Conservation (phyloP, 1,284 basidiomycete genomes). For the Cryptococcus hybrid region DNA sequence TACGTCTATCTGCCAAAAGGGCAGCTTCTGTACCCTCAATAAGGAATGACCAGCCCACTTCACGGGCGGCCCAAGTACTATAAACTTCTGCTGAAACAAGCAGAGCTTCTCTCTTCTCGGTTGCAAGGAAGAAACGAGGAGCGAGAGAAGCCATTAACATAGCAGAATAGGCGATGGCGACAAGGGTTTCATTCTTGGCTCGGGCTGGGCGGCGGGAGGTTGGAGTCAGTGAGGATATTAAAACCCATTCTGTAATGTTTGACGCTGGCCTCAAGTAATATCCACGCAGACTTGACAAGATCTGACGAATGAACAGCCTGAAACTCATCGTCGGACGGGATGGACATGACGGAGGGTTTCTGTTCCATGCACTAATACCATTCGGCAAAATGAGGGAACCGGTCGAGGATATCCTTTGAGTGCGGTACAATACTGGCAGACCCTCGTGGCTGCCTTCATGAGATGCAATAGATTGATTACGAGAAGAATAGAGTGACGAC, state of each 20-base stretch:
- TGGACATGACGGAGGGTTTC: conserved; percentile 39
- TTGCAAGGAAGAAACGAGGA: conserved; percentile 30
- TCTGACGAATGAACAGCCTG: conserved; percentile 29
- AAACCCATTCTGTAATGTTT: conserved; percentile 47
- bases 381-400: conserved; percentile 27
- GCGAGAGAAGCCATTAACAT: conserved; percentile 42
- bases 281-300: conserved; percentile 40
- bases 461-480: too few species aligned
- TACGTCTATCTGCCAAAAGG: conserved; percentile 31
- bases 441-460: too few species aligned
- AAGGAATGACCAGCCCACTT: conserved; percentile 50
- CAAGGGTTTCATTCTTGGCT: conserved; percentile 39
- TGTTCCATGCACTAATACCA: conserved; percentile 40
- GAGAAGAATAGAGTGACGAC: conserved; percentile 4
- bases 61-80: conserved; percentile 47
- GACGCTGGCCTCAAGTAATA: conserved; percentile 35
- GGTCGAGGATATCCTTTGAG: conserved; percentile 33
- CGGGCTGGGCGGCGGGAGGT: conserved; percentile 28
- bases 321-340: conserved; percentile 24
- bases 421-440: conserved; percentile 2
- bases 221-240: conserved; percentile 32
- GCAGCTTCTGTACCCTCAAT: conserved; percentile 44
- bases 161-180: conserved; percentile 34
- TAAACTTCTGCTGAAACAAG: conserved; percentile 50
- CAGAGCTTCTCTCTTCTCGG: conserved; percentile 33